A percentile compares a stretch with the other conserved stretches of the same genome.
These are phyloP conservation scores for Penicillium sp. DNA, from an alignment of 2,329 filamentous ascomycete species.

Conservation along the genomic window DNA sequence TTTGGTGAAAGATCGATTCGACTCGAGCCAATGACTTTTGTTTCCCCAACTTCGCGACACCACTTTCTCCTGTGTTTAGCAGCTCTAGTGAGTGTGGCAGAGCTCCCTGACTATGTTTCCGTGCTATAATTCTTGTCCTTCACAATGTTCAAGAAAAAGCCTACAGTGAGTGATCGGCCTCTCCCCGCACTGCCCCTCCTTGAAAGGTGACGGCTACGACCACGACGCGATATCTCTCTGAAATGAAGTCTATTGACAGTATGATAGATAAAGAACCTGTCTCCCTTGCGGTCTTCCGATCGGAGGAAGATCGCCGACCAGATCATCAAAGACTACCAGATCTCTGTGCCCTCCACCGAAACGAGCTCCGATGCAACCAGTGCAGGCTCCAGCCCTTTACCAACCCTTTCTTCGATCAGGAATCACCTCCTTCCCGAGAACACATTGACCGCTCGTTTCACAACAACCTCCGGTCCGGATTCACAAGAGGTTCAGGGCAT, in stretches of 20 bases:
- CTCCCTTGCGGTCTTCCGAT: constrained; percentile 62
- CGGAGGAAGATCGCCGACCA: constrained; percentile 62
- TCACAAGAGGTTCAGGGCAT: constrained; percentile 58
- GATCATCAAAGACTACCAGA: constrained; percentile 58
- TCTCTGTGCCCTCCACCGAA: constrained; percentile 43
- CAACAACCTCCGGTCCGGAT: constrained; percentile 59
- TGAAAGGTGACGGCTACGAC: not conserved
- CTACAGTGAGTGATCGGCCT: constrained; percentile 42
- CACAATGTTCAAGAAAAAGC: constrained; percentile 61
- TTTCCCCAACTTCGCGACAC: not conserved
- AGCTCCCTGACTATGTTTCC: not conserved
- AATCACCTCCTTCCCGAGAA: constrained; percentile 60
- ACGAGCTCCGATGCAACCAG: constrained; percentile 29
- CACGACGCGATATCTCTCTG: not conserved
- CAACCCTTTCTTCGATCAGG: constrained; percentile 49
- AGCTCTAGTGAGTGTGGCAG: not conserved
- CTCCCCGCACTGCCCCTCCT: constrained; percentile 27
- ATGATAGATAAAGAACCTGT: constrained; percentile 59
- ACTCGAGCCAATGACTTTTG: not conserved
- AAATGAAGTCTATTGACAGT: constrained; percentile 8
- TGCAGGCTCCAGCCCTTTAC: constrained; percentile 43
- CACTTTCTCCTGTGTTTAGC: not conserved
- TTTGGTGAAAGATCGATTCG: not conserved
- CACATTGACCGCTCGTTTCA: constrained; percentile 58
- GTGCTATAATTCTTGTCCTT: not conserved